Base-by-base conservation (phyloP, 345 rosid species). In the Raphanus sativus region DNA sequence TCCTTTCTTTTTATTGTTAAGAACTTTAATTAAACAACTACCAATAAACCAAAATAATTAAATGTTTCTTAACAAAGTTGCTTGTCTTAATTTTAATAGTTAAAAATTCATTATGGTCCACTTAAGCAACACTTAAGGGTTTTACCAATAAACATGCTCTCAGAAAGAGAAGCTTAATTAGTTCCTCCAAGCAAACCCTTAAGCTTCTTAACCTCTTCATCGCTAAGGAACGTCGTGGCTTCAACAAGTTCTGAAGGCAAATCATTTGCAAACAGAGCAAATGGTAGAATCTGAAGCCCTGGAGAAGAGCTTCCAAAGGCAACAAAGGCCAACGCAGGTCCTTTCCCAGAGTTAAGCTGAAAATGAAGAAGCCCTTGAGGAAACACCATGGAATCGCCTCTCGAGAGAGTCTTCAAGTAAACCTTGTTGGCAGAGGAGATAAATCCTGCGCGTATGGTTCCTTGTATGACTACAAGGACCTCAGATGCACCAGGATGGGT, bases 131-230 rank as follows among this genome's bases (percentile, higher is more conserved):
- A n/a, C n/a, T n/a, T n/a, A n/a, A n/a, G n/a, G n/a, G n/a, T n/a
- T n/a, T n/a, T n/a, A n/a, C n/a, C n/a, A n/a, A n/a, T n/a, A n/a
- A n/a, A n/a, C n/a, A n/a, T n/a, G n/a, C n/a, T n/a, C n/a, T n/a
- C n/a, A n/a, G 8, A 38, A 38, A 54, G 62, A 16, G 40, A 30
- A 26, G 65, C 74, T 84, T 81, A 93, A 54, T 83, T 80, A 25
- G 86, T 91, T 70, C 98, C 98, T 28, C 98, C 98, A 77, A 93
- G 95, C 62, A 93, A 86, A 50, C 83, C 86, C 83, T 93, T 93
- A 34, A 93, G 94, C 86, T 89, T 93, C 91, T 89, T 91, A 48
- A 93, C 84, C 77, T 81, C 84, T 7, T 81, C 95, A 62, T 60
- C 86, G 5, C 87, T 90, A 1, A 93, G 89, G 85, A 93, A 93